Conservation (phyloP, 2,329 filamentous ascomycete genomes). For the Taxawa tesnikishii region DNA sequence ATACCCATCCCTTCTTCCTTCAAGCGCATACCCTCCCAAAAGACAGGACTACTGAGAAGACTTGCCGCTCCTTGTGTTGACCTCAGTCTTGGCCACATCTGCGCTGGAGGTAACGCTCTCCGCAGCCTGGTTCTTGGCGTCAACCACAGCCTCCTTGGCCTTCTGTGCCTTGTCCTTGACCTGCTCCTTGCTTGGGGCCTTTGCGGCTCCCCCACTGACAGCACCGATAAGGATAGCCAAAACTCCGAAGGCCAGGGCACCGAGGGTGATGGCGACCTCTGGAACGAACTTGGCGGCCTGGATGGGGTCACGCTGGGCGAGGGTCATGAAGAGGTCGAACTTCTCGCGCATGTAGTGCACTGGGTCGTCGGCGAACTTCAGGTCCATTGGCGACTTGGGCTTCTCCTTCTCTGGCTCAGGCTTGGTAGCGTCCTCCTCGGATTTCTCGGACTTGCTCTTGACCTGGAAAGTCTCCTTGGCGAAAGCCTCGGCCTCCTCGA, state of each 20-base stretch:
- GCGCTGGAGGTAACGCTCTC: constrained; percentile 48
- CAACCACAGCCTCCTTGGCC: constrained; percentile 58
- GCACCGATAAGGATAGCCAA: constrained; percentile 58
- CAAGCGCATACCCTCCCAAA: too few relatives aligned
- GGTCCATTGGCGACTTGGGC: constrained; percentile 59
- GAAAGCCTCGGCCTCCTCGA: constrained; percentile 82
- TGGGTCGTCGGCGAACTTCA: constrained; percentile 85
- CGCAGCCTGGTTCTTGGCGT: constrained; percentile 58
- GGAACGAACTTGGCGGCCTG: constrained; percentile 81
- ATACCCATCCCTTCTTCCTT: too few relatives aligned
- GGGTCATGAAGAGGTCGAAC: constrained; percentile 76
- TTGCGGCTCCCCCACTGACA: constrained; percentile 49
- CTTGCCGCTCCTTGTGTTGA: constrained; percentile 48
- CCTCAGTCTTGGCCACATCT: constrained; percentile 63
- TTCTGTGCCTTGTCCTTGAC: constrained; percentile 63
- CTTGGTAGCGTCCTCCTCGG: constrained; percentile 68
- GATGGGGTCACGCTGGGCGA: constrained; percentile 71
- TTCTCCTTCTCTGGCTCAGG: constrained; percentile 55
- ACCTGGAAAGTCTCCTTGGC: constrained; percentile 79
- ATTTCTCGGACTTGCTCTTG: constrained; percentile 73
- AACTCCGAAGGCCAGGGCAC: constrained; percentile 55
- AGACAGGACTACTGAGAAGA: constrained; percentile 14
- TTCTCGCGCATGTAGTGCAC: constrained; percentile 83
- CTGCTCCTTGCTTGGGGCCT: constrained; percentile 49
- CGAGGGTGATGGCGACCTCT: constrained; percentile 75